These are phyloP conservation scores for Amesomyces nigricolor DNA, from an alignment of 2,329 filamentous ascomycete species.

Conservation along the genomic window DNA sequence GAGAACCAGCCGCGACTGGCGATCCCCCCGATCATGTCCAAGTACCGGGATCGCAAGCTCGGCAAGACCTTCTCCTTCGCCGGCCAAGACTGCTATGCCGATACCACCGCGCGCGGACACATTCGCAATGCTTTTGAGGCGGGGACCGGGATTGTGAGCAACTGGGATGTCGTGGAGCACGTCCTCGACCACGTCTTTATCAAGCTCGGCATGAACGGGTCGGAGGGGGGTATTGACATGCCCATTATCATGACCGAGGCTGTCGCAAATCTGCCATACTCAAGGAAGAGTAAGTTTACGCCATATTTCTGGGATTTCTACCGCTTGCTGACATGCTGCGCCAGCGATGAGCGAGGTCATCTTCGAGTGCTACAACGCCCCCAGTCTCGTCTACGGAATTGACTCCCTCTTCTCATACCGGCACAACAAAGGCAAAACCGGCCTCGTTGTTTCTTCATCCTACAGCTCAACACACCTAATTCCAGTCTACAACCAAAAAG, in stretches of 20 bases:
- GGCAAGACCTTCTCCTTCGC: slow-evolving; percentile 90
- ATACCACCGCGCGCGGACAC: slow-evolving; percentile 87
- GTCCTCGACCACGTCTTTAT: slow-evolving; percentile 91
- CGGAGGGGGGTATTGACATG: slow-evolving; percentile 68
- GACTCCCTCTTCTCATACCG: slow-evolving; percentile 95
- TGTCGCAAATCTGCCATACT: slow-evolving; percentile 84
- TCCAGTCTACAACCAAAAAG: slow-evolving; percentile 81
- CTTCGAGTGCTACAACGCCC: slow-evolving; percentile 91
- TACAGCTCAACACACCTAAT: slow-evolving; percentile 94
- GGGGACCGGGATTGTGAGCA: slow-evolving; percentile 85
- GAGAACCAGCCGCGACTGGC: slow-evolving; percentile 74
- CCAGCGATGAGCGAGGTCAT: slow-evolving; percentile 94
- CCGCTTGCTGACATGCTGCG: slow-evolving; percentile 26
- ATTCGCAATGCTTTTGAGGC: slow-evolving; percentile 87
- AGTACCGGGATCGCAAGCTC: slow-evolving; percentile 90
- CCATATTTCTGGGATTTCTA: not conserved
- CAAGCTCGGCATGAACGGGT: slow-evolving; percentile 79
- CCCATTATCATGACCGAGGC: slow-evolving; percentile 95
- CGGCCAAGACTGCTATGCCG: slow-evolving; percentile 86
- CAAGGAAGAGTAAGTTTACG: slow-evolving; percentile 68
- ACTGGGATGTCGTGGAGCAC: slow-evolving; percentile 97
- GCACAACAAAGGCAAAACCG: slow-evolving; percentile 82
- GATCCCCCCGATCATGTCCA: slow-evolving; percentile 85
- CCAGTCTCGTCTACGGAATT: slow-evolving; percentile 87
- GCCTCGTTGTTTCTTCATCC: slow-evolving; percentile 84